phyloP scores from a whole-genome alignment of 192 early-diverging fungal genomes.

The Podila minutissima region DNA sequence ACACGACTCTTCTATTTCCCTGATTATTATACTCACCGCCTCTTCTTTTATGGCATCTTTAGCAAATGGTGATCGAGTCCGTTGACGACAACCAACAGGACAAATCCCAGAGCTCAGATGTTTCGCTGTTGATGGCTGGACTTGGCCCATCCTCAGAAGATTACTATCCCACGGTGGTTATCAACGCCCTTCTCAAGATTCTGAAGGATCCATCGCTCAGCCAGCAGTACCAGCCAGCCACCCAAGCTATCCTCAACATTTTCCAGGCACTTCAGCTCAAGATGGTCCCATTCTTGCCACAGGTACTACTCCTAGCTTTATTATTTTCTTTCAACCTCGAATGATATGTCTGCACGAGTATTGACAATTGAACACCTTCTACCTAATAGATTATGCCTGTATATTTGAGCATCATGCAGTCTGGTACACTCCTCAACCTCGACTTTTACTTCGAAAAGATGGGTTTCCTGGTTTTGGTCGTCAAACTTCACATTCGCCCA shows the following conservation, averaged over 20 bases:
- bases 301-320: conserved; percentile 57
- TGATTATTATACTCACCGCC: neutral
- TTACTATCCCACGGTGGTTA: conserved; percentile 93
- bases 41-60: conserved; percentile 2
- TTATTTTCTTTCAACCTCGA: neutral
- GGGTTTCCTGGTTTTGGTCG: conserved; percentile 81
- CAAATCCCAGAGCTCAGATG: conserved; percentile 63
- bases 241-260: conserved; percentile 93
- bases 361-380: neutral
- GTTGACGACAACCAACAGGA: conserved; percentile 62
- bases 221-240: conserved; percentile 85
- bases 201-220: conserved; percentile 83
- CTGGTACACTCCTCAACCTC: conserved; percentile 78
- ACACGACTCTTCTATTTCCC: too few species aligned
- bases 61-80: conserved; percentile 59
- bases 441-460: conserved; percentile 94
- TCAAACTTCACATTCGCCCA: conserved; percentile 90
- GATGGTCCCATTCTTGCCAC: conserved; percentile 88
- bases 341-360: neutral
- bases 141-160: conserved; percentile 86
- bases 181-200: conserved; percentile 89
- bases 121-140: conserved; percentile 65
- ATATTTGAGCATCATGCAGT: conserved; percentile 86
- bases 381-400: conserved; percentile 84
- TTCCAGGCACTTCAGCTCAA: conserved; percentile 90